phyloP scores from a whole-genome alignment of 208 protist species.

The Kentomonas sorsogonicus region DNA sequence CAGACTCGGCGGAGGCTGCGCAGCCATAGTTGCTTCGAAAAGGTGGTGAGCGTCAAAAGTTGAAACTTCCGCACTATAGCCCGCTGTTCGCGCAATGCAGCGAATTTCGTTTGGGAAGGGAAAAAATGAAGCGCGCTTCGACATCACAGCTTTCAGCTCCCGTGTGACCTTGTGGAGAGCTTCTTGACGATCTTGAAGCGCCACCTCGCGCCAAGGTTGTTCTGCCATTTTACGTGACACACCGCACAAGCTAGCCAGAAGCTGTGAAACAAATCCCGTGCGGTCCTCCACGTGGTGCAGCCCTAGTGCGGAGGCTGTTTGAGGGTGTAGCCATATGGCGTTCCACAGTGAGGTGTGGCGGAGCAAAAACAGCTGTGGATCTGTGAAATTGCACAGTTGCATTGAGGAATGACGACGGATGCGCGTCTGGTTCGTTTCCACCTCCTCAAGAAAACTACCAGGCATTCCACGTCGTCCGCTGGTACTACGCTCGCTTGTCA shows the following conservation, averaged over 20 bases:
- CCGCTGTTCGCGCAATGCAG: conserved; percentile 49
- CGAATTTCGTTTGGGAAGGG: conserved; percentile 39
- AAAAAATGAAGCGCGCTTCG: conserved; percentile 21
- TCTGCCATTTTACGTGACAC: conserved; percentile 63
- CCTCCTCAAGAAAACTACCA: conserved; percentile 32
- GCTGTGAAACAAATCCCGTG: conserved; percentile 57
- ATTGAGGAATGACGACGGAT: conserved; percentile 21
- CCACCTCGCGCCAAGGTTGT: conserved; percentile 74
- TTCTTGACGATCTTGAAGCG: conserved; percentile 36
- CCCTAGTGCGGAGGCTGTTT: conserved; percentile 59
- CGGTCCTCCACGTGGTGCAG: conserved; percentile 83
- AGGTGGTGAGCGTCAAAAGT: conserved; percentile 76
- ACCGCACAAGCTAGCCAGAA: conserved; percentile 77
- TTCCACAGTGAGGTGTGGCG: conserved; percentile 75
- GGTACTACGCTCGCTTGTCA: conserved; percentile 40
- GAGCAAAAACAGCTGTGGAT: conserved; percentile 76
- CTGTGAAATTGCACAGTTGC: conserved; percentile 67
- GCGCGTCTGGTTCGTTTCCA: background rate
- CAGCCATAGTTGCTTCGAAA: conserved; percentile 57
- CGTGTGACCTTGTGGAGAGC: conserved; percentile 48
- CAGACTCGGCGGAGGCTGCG: conserved; percentile 28
- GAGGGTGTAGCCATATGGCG: conserved; percentile 76
- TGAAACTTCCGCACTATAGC: conserved; percentile 77
- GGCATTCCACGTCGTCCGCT: conserved; percentile 33
- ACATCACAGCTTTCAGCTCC: conserved; percentile 49